These are phyloP conservation scores for Solanum piurae DNA, from an alignment of 257 asterid species.

Conservation along the genomic window DNA sequence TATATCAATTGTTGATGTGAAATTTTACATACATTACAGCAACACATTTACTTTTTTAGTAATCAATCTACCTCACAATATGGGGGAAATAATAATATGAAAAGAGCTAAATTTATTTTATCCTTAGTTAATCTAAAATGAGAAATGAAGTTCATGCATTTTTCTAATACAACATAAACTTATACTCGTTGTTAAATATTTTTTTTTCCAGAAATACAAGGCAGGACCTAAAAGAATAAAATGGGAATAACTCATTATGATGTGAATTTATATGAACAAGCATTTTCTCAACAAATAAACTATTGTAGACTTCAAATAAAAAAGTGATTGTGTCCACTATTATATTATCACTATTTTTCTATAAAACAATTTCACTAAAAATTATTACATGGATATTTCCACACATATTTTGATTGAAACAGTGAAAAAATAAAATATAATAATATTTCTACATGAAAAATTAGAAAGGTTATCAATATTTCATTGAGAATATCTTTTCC, in stretches of 20 bases:
- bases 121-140: constrained; percentile 61
- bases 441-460: not conserved
- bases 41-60: no score
- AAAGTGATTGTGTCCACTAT: not conserved
- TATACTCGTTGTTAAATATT: constrained; percentile 91
- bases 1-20: no score
- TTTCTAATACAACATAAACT: constrained; percentile 55
- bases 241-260: not conserved
- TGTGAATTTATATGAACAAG: no score
- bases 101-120: constrained; percentile 45
- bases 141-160: constrained; percentile 72
- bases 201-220: constrained; percentile 49
- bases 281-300: not conserved
- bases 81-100: constrained; percentile 15
- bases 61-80: not conserved
- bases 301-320: not conserved
- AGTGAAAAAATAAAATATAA: not conserved
- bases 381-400: not conserved
- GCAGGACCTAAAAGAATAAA: constrained; percentile 46
- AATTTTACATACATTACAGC: no score
- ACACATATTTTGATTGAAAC: no score
- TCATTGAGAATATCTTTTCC: not conserved
- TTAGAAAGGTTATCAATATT: not conserved
- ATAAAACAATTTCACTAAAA: not conserved
- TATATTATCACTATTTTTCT: no score